A percentile compares a stretch with the other conserved stretches of the same genome.
These are phyloP conservation scores for Mortierella sp. DNA, from an alignment of 371 early-diverging fungal genomes.

Conservation along the genomic window DNA sequence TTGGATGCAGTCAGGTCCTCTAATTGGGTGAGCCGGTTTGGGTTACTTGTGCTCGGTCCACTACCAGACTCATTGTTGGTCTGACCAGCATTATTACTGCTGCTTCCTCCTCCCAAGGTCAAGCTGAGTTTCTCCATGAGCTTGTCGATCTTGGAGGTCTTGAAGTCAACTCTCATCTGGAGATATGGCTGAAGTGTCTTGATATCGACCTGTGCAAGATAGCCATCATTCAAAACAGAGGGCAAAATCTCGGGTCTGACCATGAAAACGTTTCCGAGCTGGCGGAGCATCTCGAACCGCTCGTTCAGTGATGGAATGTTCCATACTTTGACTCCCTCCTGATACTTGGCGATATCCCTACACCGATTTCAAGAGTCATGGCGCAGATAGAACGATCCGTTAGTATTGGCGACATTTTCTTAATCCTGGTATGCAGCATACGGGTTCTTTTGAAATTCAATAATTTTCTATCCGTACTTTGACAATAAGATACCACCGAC, in stretches of 20 bases:
- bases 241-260: slow-evolving; percentile 91
- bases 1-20: slow-evolving; percentile 26
- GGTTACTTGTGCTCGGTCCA: background rate
- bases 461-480: slow-evolving; percentile 65
- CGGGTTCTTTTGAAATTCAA: background rate
- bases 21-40: slow-evolving; percentile 18
- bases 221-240: slow-evolving; percentile 84
- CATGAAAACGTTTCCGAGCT: slow-evolving; percentile 90
- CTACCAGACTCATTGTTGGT: background rate
- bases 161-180: slow-evolving; percentile 88
- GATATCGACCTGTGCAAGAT: slow-evolving; percentile 83
- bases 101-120: background rate
- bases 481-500: slow-evolving; percentile 89
- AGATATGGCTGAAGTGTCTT: slow-evolving; percentile 85
- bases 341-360: slow-evolving; percentile 94
- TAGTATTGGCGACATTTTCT: too few relatives aligned
- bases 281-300: slow-evolving; percentile 91
- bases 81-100: background rate
- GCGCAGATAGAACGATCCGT: too few relatives aligned
- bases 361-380: too few relatives aligned
- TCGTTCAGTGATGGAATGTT: slow-evolving; percentile 80
- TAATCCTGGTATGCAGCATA: background rate
- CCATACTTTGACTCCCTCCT: slow-evolving; percentile 83
- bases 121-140: slow-evolving; percentile 55
- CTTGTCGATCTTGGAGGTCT: slow-evolving; percentile 71